Evolutionary conservation across 441 rosid genomes (phyloP), one percentile per base, ranked within the genome.

Genomic region (Isatis lusitanica): DNA sequence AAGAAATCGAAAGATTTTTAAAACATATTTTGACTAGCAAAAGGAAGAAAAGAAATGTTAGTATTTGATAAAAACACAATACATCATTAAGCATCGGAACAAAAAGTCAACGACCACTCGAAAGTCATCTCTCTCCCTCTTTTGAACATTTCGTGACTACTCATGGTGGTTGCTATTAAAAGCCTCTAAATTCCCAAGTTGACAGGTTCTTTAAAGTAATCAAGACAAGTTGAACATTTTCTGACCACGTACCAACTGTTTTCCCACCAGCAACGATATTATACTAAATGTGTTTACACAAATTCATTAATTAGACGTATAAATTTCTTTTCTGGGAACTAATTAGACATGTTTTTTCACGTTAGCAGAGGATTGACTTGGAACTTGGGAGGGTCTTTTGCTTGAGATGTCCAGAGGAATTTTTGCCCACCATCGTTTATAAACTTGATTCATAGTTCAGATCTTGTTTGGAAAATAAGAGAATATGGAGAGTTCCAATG

Each of bases 361-460:
- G 74, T 70, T 68, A 16, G 47, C 30, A 35, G 30, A 58, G 44
- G 26, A 70, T 24, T 70, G 74, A 58, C 74, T 35, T 24, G 35
- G 47, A 18, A 56, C 43, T 56, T 42, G 53, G 33, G 43, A 28
- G 1, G 63, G 73, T 18, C 26, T 57, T 46, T 58, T 55, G 52
- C 15, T 16, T 42, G 9, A 16, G 55, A 56, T 30, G 9, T 56
- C 3, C 1, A 8, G 6, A 42, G 17, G 1, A 28, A 3, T 11
- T 30, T 30, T 30, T 43, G 28, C 28, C 0, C 33, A 28, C 9
- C 60, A 8, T 60, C 5, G 68, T 26, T 48, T 71, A 71, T 71
- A 50, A 50, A 61, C 52, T 71, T 50, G 33, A 61, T 10, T 26
- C 42, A 26, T 26, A 26, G 28, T 61, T 21, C 28, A 3, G 6